These are phyloP conservation scores for Dactylella cylindrospora DNA, from an alignment of 2,329 filamentous ascomycete species.

Conservation along the genomic window DNA sequence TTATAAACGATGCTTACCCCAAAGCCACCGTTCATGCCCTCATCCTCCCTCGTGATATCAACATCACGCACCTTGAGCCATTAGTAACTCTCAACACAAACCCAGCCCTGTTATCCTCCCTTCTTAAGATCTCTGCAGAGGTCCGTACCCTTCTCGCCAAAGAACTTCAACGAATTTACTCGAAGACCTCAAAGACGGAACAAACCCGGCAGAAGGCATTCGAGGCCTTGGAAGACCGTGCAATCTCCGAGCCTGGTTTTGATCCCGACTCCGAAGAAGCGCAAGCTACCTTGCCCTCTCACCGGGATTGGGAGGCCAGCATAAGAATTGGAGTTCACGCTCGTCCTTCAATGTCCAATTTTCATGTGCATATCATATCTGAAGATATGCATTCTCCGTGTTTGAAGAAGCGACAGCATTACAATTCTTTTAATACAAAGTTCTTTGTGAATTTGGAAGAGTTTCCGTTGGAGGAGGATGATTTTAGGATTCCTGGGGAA, in stretches of 20 bases:
- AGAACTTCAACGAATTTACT: conserved; percentile 72
- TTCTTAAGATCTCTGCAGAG: conserved; percentile 50
- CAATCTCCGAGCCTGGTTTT: conserved; percentile 48
- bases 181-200: conserved; percentile 65
- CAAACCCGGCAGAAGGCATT: conserved; percentile 65
- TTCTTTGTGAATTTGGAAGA: conserved; percentile 79
- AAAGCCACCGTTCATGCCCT: conserved; percentile 84
- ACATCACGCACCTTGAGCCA: conserved; percentile 67
- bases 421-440: conserved; percentile 76
- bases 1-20: conserved; percentile 80
- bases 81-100: conserved; percentile 66
- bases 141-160: conserved; percentile 68
- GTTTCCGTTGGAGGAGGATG: conserved; percentile 71
- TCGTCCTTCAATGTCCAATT: conserved; percentile 83
- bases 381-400: conserved; percentile 72
- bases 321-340: conserved; percentile 79
- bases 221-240: conserved; percentile 57
- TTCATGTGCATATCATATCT: conserved; percentile 86
- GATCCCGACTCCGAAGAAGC: conserved; percentile 42
- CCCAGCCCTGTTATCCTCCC: conserved; percentile 10
- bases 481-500: conserved; percentile 60
- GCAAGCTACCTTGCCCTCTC: conserved; percentile 10
- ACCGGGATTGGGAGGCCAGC: conserved; percentile 72
- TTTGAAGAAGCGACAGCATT: conserved; percentile 81
- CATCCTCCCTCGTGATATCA: conserved; percentile 72